Conservation (phyloP, 2,329 filamentous ascomycete species). For the Clonostachys chloroleuca region DNA sequence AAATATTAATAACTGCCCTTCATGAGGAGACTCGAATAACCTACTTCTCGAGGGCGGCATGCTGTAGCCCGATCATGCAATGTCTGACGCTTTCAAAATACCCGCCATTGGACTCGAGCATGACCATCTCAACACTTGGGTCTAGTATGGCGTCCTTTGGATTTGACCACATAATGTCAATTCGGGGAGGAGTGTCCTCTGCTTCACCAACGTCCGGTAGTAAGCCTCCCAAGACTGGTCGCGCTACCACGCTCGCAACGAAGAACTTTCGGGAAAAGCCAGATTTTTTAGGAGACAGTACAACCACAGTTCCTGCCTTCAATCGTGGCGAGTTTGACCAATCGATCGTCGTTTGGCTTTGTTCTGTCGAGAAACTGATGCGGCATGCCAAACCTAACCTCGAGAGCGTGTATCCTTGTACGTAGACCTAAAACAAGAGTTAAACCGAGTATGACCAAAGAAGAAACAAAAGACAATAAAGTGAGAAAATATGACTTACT, state of each 20-base stretch:
- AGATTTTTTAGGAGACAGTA: slow-evolving; percentile 48
- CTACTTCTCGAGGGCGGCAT: slow-evolving; percentile 48
- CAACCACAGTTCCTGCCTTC: slow-evolving; percentile 47
- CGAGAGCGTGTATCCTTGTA: slow-evolving; percentile 61
- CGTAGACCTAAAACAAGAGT: slow-evolving; percentile 49
- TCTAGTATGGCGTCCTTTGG: slow-evolving; percentile 60
- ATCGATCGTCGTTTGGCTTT: slow-evolving; percentile 60
- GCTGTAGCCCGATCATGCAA: slow-evolving; percentile 68
- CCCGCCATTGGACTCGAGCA: slow-evolving; percentile 70
- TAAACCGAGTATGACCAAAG: neutral
- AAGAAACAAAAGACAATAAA: neutral
- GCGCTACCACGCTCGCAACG: slow-evolving; percentile 68
- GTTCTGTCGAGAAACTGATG: slow-evolving; percentile 65
- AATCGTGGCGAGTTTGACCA: slow-evolving; percentile 54
- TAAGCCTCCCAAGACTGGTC: slow-evolving; percentile 55
- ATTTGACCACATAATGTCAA: slow-evolving; percentile 71
- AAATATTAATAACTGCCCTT: neutral
- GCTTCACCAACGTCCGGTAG: slow-evolving; percentile 39
- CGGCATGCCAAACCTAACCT: slow-evolving; percentile 59
- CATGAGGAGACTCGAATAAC: slow-evolving; percentile 16
- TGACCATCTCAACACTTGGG: slow-evolving; percentile 64
- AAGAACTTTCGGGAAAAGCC: slow-evolving; percentile 61
- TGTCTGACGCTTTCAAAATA: slow-evolving; percentile 78
- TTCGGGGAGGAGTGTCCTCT: slow-evolving; percentile 48
- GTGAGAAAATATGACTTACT: slow-evolving; percentile 33